Evolutionary conservation across 2,329 filamentous ascomycete genomes (phyloP).

Genomic region (Trichoderma hamatum): DNA sequence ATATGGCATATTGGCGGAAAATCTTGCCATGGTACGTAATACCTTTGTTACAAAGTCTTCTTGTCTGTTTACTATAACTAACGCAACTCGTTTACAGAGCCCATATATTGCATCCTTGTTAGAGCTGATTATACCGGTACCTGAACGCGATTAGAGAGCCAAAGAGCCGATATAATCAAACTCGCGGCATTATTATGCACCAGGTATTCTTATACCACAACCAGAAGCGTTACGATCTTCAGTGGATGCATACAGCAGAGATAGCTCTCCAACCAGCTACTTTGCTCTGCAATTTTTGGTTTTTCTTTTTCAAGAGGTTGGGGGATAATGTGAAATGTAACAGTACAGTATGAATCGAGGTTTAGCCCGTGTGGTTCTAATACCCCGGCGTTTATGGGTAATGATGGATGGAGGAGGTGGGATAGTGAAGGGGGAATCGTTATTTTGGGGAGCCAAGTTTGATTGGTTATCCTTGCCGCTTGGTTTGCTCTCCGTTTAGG

Average conservation of each 20-base stretch:
- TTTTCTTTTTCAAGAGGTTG: background rate
- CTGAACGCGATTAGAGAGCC: conserved; percentile 29
- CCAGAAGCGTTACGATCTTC: background rate
- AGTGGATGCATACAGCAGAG: background rate
- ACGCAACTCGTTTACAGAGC: conserved; percentile 35
- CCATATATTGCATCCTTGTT: conserved; percentile 47
- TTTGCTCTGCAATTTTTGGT: background rate
- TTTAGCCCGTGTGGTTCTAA: conserved; percentile 20
- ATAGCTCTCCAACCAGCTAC: background rate
- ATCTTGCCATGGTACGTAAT: conserved; percentile 59
- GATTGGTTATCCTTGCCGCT: conserved; percentile 2
- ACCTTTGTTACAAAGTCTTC: no score
- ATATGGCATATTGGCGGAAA: conserved; percentile 72
- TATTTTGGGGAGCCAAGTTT: background rate
- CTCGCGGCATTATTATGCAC: background rate
- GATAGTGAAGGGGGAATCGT: background rate
- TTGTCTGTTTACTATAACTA: background rate
- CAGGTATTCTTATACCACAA: background rate
- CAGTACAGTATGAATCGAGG: conserved; percentile 18
- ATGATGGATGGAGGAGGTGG: conserved; percentile 15
- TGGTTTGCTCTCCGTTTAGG: background rate
- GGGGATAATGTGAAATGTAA: conserved; percentile 16
- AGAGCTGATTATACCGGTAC: conserved; percentile 42
- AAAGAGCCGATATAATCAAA: background rate
- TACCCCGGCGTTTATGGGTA: conserved; percentile 29